These are phyloP conservation scores for Penicillium egyptiacum DNA, from an alignment of 495 filamentous ascomycete species.

Conservation along the genomic window DNA sequence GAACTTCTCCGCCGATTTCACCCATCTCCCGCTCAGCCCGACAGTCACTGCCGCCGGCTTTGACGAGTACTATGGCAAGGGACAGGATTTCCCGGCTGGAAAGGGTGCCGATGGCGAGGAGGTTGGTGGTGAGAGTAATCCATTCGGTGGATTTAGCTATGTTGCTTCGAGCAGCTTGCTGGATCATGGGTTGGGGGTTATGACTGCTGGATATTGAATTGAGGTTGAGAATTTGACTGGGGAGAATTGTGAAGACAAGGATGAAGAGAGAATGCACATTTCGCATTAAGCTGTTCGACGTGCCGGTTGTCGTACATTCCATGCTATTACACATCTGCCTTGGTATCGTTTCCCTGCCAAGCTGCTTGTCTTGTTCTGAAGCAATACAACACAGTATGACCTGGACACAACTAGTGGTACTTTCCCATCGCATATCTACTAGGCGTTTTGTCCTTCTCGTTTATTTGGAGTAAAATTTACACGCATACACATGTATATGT, in stretches of 20 bases:
- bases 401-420: neutral
- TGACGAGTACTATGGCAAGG: slow-evolving; percentile 38
- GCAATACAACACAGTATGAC: neutral
- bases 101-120: neutral
- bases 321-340: neutral
- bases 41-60: slow-evolving; percentile 44
- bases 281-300: neutral
- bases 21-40: slow-evolving; percentile 76
- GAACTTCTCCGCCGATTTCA: slow-evolving; percentile 91
- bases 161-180: slow-evolving; percentile 87
- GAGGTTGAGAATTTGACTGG: neutral
- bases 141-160: slow-evolving; percentile 94
- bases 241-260: neutral
- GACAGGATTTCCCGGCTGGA: slow-evolving; percentile 19
- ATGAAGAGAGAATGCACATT: neutral
- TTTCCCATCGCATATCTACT: neutral
- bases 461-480: neutral
- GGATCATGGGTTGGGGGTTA: slow-evolving; percentile 50
- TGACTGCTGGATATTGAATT: slow-evolving; percentile 32
- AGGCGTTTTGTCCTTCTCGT: neutral
- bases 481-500: neutral
- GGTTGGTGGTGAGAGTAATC: slow-evolving; percentile 55
- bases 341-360: neutral
- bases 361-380: neutral
- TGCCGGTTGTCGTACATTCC: neutral